Percentiles rank a stretch among this genome's conserved stretches.
Conservation (phyloP, 208 protist genomes). For the Balamuthia mandrillaris region DNA sequence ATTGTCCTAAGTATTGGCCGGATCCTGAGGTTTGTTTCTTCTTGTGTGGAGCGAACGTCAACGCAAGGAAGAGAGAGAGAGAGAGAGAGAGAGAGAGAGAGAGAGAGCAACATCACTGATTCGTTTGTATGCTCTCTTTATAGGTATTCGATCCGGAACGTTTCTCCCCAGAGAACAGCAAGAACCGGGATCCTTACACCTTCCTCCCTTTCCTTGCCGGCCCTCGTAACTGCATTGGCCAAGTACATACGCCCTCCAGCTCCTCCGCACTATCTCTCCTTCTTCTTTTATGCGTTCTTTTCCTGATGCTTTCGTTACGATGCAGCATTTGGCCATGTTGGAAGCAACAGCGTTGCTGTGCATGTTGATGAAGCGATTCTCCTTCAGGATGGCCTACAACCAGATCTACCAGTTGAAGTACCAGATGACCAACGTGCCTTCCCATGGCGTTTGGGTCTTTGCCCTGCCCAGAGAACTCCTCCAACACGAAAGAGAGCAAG, state of each 20-base stretch:
- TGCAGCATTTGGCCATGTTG: conserved; percentile 22
- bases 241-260: not conserved
- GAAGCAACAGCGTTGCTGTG: conserved; percentile 7
- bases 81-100: too few relatives aligned
- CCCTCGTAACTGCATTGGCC: conserved; percentile 39
- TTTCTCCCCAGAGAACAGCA: conserved; percentile 14
- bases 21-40: too few relatives aligned
- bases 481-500: too few relatives aligned
- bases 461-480: too few relatives aligned
- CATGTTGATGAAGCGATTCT: conserved; percentile 1
- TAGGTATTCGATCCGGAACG: conserved; percentile 50
- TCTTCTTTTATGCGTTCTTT: too few relatives aligned
- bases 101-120: too few relatives aligned
- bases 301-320: too few relatives aligned
- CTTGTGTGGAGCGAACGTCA: too few relatives aligned
- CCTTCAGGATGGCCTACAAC: not conserved
- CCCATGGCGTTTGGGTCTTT: conserved; percentile 1
- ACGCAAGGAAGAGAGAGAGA: too few relatives aligned
- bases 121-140: too few relatives aligned
- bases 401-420: conserved; percentile 10
- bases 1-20: conserved; percentile 15
- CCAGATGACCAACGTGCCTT: conserved; percentile 32
- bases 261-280: not conserved
- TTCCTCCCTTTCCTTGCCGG: conserved; percentile 52
- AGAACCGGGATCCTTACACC: conserved; percentile 21